Percentiles rank a stretch among this genome's conserved stretches.
Conservation (phyloP, 768 basidiomycete species). For the Boletus sensibilis region DNA sequence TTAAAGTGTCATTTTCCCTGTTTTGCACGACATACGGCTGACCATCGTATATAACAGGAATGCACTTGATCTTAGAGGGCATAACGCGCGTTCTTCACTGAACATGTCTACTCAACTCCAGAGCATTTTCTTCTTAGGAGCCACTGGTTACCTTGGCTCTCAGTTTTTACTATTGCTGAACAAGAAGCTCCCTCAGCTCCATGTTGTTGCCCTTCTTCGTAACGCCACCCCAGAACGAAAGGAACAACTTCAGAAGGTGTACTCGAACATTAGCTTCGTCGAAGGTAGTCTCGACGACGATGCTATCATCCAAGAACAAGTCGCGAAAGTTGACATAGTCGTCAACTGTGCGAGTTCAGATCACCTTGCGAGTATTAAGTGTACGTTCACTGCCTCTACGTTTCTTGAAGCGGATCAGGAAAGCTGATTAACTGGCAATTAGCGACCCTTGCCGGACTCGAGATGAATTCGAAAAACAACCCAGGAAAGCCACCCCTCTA, state of each 20-base stretch:
- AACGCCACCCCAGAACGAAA: slow-evolving; percentile 32
- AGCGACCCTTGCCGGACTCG: slow-evolving; percentile 42
- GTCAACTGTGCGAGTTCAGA: slow-evolving; percentile 44
- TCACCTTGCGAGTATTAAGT: slow-evolving; percentile 34
- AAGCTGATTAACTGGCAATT: neutral
- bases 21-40: neutral
- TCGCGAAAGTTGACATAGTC: slow-evolving; percentile 37
- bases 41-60: neutral
- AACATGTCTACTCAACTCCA: slow-evolving; percentile 15
- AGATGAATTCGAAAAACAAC: slow-evolving; percentile 34
- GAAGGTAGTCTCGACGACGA: slow-evolving; percentile 41
- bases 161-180: slow-evolving; percentile 38
- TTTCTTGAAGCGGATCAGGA: neutral
- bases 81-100: neutral
- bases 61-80: neutral
- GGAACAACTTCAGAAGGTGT: slow-evolving; percentile 32
- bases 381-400: slow-evolving; percentile 20
- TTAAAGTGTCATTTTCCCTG: neutral
- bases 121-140: slow-evolving; percentile 42
- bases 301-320: slow-evolving; percentile 36
- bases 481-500: slow-evolving; percentile 43
- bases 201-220: slow-evolving; percentile 39
- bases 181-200: slow-evolving; percentile 32
- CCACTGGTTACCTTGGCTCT: slow-evolving; percentile 44
- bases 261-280: slow-evolving; percentile 35